A percentile compares a stretch with the other conserved stretches of the same genome.
These are phyloP conservation scores for Picea sitchensis DNA, from an alignment of 75 land plant species.

Conservation along the genomic window DNA sequence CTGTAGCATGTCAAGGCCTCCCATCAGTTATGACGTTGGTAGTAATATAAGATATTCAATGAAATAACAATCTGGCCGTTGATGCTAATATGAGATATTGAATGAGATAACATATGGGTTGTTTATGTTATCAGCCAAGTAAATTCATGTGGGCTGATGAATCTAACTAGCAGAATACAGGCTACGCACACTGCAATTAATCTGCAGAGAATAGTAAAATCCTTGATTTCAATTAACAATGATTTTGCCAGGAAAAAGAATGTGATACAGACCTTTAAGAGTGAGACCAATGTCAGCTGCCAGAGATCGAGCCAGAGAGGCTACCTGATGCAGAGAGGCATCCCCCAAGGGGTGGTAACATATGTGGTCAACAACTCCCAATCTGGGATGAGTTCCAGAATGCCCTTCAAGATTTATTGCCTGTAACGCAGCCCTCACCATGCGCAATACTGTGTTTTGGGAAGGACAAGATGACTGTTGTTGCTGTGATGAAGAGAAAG, in stretches of 20 bases:
- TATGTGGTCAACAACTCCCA: slow-evolving; percentile 87
- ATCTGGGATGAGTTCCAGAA: slow-evolving; percentile 72
- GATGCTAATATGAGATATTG: too few relatives aligned
- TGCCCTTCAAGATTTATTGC: slow-evolving; percentile 58
- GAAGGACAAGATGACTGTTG: slow-evolving; percentile 32
- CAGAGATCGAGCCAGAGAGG: slow-evolving; percentile 46
- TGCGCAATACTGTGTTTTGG: slow-evolving; percentile 27
- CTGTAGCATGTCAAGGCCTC: slow-evolving; percentile 15
- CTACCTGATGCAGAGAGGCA: slow-evolving; percentile 49
- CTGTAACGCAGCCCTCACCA: slow-evolving; percentile 50
- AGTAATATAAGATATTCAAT: background rate
- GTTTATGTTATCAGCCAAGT: too few relatives aligned
- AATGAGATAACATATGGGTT: too few relatives aligned
- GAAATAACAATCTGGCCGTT: too few relatives aligned
- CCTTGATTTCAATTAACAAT: too few relatives aligned
- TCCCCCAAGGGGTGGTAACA: slow-evolving; percentile 70
- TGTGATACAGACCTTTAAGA: slow-evolving; percentile 39
- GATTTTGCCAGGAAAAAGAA: background rate
- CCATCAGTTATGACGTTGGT: background rate
- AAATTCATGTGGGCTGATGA: too few relatives aligned
- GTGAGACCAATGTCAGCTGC: slow-evolving; percentile 46
- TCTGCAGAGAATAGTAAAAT: too few relatives aligned
- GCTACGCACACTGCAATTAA: too few relatives aligned
- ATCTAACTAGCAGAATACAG: too few relatives aligned
- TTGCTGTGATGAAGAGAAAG: slow-evolving; percentile 17